A percentile compares a stretch with the other conserved stretches of the same genome.
These are phyloP conservation scores for Colletotrichum lupini DNA, from an alignment of 2,329 filamentous ascomycete species.

Conservation along the genomic window DNA sequence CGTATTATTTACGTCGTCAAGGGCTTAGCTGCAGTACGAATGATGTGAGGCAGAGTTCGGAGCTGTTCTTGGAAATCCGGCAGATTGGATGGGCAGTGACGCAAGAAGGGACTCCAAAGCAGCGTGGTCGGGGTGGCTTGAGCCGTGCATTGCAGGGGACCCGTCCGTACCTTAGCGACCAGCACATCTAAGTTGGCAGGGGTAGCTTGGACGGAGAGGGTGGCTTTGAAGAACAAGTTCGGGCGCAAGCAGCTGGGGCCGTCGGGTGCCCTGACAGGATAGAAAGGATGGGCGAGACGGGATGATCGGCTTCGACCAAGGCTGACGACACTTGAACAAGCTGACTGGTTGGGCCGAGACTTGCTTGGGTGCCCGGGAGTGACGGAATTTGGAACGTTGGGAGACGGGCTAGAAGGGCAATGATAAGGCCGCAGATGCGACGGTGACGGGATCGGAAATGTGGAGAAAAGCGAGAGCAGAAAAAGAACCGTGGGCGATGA, in stretches of 20 bases:
- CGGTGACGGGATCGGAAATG: slow-evolving; percentile 9
- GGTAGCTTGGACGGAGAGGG: slow-evolving; percentile 19
- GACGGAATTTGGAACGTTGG: slow-evolving; percentile 25
- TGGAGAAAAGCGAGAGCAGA: slow-evolving; percentile 10
- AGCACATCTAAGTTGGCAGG: slow-evolving; percentile 21
- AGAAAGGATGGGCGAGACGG: slow-evolving; percentile 13
- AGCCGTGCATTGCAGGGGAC: slow-evolving; percentile 22
- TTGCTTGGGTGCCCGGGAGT: slow-evolving; percentile 9
- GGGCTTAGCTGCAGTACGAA: slow-evolving; percentile 30
- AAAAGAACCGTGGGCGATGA: slow-evolving; percentile 25
- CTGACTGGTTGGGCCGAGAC: not conserved
- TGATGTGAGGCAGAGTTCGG: slow-evolving; percentile 28
- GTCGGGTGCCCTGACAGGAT: slow-evolving; percentile 8
- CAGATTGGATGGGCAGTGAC: slow-evolving; percentile 31
- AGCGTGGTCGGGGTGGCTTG: slow-evolving; percentile 25
- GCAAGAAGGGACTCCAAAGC: slow-evolving; percentile 30
- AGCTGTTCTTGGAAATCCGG: slow-evolving; percentile 33
- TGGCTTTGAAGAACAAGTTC: slow-evolving; percentile 1
- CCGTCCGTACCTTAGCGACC: slow-evolving; percentile 18
- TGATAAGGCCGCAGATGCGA: slow-evolving; percentile 21
- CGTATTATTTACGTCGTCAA: slow-evolving; percentile 38
- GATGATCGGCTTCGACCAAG: slow-evolving; percentile 30
- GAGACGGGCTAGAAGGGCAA: slow-evolving; percentile 13
- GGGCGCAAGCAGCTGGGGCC: not conserved
- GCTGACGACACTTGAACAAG: not conserved